A percentile compares a stretch with the other conserved stretches of the same genome.
Evolutionary conservation across 331 rosid species (phyloP).

Genomic region (Arachis monticola): DNA sequence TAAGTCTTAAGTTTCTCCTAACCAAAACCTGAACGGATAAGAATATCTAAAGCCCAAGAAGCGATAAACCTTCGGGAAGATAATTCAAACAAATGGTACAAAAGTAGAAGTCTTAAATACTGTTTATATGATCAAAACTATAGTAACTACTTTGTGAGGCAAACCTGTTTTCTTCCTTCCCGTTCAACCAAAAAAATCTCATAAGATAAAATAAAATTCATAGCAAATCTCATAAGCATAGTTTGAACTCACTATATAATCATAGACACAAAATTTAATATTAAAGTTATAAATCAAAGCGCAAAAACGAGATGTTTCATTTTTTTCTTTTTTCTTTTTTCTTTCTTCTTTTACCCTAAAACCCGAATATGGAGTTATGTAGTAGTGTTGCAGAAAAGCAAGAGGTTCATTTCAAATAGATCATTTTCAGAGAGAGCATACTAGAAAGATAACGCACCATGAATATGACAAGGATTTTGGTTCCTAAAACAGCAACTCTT

Average conservation of each 20-base stretch:
- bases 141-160: too few relatives aligned
- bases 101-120: not conserved
- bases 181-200: too few relatives aligned
- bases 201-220: not conserved
- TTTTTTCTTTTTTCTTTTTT: not conserved
- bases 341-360: not conserved
- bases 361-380: not conserved
- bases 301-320: not conserved
- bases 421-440: not conserved
- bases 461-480: conserved; percentile 95
- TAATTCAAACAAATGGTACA: not conserved
- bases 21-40: not conserved
- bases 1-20: not conserved
- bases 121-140: too few relatives aligned
- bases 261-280: not conserved
- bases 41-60: too few relatives aligned
- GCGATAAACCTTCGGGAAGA: too few relatives aligned
- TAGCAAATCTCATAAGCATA: too few relatives aligned
- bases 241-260: not conserved
- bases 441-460: conserved; percentile 52
- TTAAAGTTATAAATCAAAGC: not conserved
- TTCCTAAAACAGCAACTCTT: conserved; percentile 93
- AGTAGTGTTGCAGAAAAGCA: not conserved
- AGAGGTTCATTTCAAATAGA: not conserved
- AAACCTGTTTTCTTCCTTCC: too few relatives aligned